Percentiles rank a stretch among this genome's conserved stretches.
Conservation (phyloP, 805 yeast species). For the Wickerhamiella dianesei region DNA sequence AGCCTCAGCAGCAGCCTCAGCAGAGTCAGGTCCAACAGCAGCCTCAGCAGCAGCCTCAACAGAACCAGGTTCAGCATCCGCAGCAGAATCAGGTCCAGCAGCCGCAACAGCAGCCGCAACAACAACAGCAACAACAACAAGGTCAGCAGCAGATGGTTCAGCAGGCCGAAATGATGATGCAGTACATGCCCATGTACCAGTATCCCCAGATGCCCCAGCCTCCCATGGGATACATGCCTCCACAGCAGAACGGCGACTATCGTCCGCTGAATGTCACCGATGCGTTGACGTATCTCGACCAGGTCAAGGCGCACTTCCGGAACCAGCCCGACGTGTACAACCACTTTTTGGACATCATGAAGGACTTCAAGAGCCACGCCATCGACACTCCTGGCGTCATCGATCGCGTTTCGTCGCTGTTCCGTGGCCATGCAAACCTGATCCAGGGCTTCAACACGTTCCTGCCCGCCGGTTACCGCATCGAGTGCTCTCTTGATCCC, state of each 20-base stretch:
- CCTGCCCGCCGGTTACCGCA: conserved; percentile 87
- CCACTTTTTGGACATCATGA: conserved; percentile 93
- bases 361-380: conserved; percentile 90
- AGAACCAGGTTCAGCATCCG: too few relatives aligned
- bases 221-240: conserved; percentile 7
- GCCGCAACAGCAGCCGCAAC: conserved; percentile 11
- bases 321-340: conserved; percentile 92
- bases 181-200: conserved; percentile 17
- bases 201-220: conserved; percentile 9
- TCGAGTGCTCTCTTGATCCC: conserved; percentile 82
- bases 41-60: conserved; percentile 13
- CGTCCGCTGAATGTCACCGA: conserved; percentile 86
- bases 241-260: conserved; percentile 21
- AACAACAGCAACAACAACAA: conserved; percentile 6
- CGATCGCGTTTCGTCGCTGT: conserved; percentile 80
- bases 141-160: conserved; percentile 6
- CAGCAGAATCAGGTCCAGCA: too few relatives aligned
- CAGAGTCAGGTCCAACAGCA: conserved; percentile 5
- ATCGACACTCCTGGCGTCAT: conserved; percentile 98
- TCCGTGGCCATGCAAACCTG: conserved; percentile 80
- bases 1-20: conserved; percentile 9
- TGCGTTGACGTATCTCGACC: conserved; percentile 88
- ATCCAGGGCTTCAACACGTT: conserved; percentile 97
- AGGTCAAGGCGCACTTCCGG: conserved; percentile 84
- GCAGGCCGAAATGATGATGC: conserved; percentile 12